Percentiles rank a stretch among this genome's conserved stretches.
These are phyloP conservation scores for Grosmannia clavigera DNA, from an alignment of 2,329 filamentous ascomycete species.

Conservation along the genomic window DNA sequence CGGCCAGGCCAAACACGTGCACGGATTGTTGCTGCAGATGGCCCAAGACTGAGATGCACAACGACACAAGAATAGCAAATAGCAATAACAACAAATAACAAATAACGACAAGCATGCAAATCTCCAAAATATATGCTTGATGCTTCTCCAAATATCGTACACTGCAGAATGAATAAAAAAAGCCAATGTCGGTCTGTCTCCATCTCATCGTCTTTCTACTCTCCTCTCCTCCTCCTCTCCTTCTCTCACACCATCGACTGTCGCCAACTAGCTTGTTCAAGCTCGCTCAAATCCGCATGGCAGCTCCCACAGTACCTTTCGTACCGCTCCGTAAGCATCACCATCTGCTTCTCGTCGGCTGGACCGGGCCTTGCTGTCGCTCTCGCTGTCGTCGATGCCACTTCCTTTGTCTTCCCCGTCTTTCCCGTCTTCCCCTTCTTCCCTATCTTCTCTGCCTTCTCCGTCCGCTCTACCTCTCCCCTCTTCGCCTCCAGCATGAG, in stretches of 20 bases:
- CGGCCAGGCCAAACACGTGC: conserved; percentile 5
- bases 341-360: conserved; percentile 19
- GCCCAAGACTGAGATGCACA: background rate
- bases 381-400: background rate
- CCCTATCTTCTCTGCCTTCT: background rate
- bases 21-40: conserved; percentile 12
- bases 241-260: conserved; percentile 4
- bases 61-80: background rate
- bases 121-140: too few relatives aligned
- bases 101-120: background rate
- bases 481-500: conserved; percentile 2
- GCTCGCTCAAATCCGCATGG: conserved; percentile 27
- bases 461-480: too few relatives aligned
- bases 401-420: background rate
- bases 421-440: too few relatives aligned
- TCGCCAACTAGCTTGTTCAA: conserved; percentile 7
- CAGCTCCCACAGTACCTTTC: conserved; percentile 46
- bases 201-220: too few relatives aligned
- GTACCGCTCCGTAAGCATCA: conserved; percentile 35
- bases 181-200: too few relatives aligned
- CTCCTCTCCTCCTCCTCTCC: too few relatives aligned
- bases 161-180: too few relatives aligned
- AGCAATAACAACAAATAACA: background rate
- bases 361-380: conserved; percentile 8
- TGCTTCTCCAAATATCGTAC: background rate